Conservation (phyloP, 441 rosid species). For the Raphanus hybrid region DNA sequence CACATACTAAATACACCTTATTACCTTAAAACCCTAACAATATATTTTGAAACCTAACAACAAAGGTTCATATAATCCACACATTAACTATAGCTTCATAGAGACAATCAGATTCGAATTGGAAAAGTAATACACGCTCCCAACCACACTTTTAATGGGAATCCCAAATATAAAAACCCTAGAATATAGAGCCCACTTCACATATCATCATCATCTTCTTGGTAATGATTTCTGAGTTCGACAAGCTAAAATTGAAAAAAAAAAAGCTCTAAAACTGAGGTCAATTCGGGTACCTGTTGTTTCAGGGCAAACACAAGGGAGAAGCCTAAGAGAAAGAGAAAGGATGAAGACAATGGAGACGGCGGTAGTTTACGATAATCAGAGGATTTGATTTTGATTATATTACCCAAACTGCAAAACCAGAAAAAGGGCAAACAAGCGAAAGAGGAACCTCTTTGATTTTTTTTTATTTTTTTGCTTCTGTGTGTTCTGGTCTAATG, state of each 20-base stretch:
- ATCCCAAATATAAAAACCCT: conserved; percentile 1
- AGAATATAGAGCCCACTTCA: conserved; percentile 16
- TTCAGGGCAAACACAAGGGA: conserved; percentile 1
- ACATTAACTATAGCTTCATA: background rate
- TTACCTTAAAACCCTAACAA: conserved; percentile 25
- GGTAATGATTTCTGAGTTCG: conserved; percentile 14
- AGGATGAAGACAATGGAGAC: conserved; percentile 4
- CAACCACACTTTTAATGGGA: background rate
- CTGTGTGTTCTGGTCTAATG: background rate
- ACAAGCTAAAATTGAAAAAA: background rate
- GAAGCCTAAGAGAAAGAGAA: background rate
- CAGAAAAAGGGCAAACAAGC: conserved; percentile 22
- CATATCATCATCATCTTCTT: conserved; percentile 2
- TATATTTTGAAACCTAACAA: conserved; percentile 9
- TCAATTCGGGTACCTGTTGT: conserved; percentile 23
- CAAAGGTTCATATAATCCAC: background rate
- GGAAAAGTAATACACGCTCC: background rate
- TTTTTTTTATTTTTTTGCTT: background rate
- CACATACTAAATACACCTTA: conserved; percentile 4
- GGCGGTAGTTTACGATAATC: background rate
- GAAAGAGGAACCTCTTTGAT: conserved; percentile 26
- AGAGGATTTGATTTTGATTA: background rate
- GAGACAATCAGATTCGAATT: conserved; percentile 25
- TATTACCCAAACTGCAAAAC: background rate
- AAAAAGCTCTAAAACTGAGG: conserved; percentile 11